Base-by-base conservation (phyloP, 176 grass and related monocot species). In the Avena eriantha region DNA sequence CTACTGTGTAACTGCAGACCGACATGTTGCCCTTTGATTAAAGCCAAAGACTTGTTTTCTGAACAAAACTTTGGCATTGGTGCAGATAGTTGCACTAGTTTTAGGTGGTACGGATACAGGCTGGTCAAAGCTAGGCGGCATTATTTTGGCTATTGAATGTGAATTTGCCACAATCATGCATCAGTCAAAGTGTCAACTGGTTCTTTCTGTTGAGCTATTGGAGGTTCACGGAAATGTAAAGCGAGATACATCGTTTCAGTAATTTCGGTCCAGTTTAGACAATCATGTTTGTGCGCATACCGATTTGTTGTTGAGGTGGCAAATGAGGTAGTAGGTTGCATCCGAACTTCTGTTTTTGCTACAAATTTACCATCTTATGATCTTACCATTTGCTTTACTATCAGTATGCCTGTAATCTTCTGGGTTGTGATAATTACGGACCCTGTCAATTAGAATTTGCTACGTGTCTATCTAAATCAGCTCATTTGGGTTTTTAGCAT, bases 331-430 rank as follows among this genome's bases (percentile, higher is more conserved):
- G 39, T 48, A 51, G 29, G 65, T 1, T 61, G 74, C 66, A 59
- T 24, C 15, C 15, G 2, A 60, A 63, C 7, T 41, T 69, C 26
- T 26, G 5, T n/a, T 71, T 43, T 68, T 14, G 1, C 39, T 70
- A 9, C 4, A 11, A 22, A 33, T 77, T 34, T 33, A 7, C n/a
- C 55, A 24, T 18, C 39, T 41, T 61, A 21, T 21, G 36, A 18
- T 57, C 53, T 73, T 3, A 1, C 73, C 13, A 59, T 39, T 46
- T 17, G 11, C 21, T 59, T 76, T 0, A 19, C 13, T 68, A 84
- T 90, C 12, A 24, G 19, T 75, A 19, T 48, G 5, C 15, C 19
- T 41, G 10, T 57, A 26, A 54, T 31, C 79, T 85, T 85, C 8
- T 60, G 36, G 53, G 4, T 33, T 54, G 54, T 50, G 54, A 36